phyloP scores from a whole-genome alignment of 2,329 filamentous ascomycete genomes.

The Pseudocercospora fijiensis region DNA sequence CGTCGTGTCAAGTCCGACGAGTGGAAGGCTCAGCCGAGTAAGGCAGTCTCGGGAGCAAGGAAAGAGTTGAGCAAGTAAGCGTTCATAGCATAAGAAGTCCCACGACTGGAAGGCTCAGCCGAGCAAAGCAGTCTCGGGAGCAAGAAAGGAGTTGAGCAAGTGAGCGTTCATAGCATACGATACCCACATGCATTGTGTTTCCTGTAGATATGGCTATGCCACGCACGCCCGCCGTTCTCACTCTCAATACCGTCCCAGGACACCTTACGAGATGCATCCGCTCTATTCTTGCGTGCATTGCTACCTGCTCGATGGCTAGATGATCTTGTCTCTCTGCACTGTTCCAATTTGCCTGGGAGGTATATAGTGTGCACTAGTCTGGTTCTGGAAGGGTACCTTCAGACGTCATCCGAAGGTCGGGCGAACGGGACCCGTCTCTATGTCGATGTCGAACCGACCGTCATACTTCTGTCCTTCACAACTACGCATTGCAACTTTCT shows the following conservation, averaged over 20 bases:
- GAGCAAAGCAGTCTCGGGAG: constrained; percentile 45
- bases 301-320: not conserved
- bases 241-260: too few species aligned
- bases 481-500: not conserved
- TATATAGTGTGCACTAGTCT: not conserved
- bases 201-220: not conserved
- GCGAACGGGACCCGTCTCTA: not conserved
- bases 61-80: constrained; percentile 17
- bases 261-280: too few species aligned
- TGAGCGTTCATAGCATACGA: constrained; percentile 10
- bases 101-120: too few species aligned
- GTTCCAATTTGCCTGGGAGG: not conserved
- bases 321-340: not conserved
- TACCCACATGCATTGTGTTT: not conserved
- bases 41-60: constrained; percentile 44
- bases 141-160: constrained; percentile 29
- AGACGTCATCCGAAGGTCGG: constrained; percentile 4
- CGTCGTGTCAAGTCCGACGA: constrained; percentile 42
- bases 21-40: constrained; percentile 45
- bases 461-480: not conserved
- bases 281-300: not conserved
- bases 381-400: not conserved
- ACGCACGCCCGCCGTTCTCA: not conserved
- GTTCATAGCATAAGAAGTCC: constrained; percentile 5
- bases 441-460: not conserved